A percentile compares a stretch with the other conserved stretches of the same genome.
phyloP scores from a whole-genome alignment of 1,284 basidiomycete species.

The Apiotrichum mycotoxinovorans region DNA sequence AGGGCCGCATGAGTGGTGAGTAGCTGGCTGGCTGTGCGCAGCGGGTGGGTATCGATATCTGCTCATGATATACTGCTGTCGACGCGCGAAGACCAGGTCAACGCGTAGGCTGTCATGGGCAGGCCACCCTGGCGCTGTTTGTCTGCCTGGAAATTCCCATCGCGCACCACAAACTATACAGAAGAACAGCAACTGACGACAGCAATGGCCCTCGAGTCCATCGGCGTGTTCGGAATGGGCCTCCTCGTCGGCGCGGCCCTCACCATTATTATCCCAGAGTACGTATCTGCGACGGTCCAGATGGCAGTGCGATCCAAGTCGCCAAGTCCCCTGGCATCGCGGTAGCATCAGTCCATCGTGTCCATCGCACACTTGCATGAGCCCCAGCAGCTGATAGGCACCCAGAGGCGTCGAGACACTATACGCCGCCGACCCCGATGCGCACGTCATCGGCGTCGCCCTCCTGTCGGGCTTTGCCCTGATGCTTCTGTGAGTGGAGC shows the following conservation, averaged over 20 bases:
- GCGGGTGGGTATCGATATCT: too few relatives aligned
- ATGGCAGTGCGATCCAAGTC: too few relatives aligned
- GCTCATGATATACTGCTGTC: too few relatives aligned
- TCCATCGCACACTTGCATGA: too few relatives aligned
- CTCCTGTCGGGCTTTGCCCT: constrained; percentile 76
- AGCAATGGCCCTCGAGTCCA: constrained; percentile 59
- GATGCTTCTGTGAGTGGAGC: constrained; percentile 66
- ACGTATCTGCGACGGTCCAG: constrained; percentile 33
- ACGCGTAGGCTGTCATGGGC: too few relatives aligned
- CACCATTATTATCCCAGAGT: constrained; percentile 90
- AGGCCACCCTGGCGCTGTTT: too few relatives aligned
- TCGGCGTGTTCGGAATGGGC: constrained; percentile 74
- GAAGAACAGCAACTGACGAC: neutral
- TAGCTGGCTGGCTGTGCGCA: constrained; percentile 19
- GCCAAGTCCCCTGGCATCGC: too few relatives aligned
- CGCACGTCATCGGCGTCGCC: constrained; percentile 62
- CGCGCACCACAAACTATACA: neutral
- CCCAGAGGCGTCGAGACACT: constrained; percentile 51
- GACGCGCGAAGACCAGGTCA: too few relatives aligned
- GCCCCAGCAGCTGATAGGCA: neutral
- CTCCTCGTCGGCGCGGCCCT: constrained; percentile 81
- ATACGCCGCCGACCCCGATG: constrained; percentile 48
- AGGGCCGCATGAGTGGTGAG: constrained; percentile 64
- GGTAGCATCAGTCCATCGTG: too few relatives aligned
- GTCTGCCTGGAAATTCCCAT: neutral